Conservation (phyloP, 225 moss, liverwort and hornwort species). For the Asterella californica region DNA sequence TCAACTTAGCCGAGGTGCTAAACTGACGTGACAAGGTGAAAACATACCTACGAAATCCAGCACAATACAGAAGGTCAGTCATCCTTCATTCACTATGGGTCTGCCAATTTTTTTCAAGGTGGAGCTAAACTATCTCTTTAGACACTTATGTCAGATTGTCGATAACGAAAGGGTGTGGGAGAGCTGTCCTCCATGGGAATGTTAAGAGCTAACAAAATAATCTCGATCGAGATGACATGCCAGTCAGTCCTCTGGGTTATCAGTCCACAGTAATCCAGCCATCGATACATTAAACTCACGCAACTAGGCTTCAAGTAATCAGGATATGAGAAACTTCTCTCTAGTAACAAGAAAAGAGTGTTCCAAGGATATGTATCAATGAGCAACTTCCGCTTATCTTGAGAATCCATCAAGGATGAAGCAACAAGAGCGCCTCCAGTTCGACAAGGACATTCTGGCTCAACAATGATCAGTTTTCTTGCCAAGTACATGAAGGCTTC, state of each 20-base stretch:
- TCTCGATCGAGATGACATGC: constrained; percentile 69
- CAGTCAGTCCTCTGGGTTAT: too few species aligned
- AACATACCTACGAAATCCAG: constrained; percentile 64
- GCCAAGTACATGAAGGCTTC: background rate
- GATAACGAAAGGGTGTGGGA: constrained; percentile 73
- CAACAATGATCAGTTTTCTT: background rate
- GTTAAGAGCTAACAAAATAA: constrained; percentile 68
- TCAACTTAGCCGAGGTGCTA: too few species aligned
- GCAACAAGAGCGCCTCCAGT: constrained; percentile 76
- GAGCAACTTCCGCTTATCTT: constrained; percentile 79
- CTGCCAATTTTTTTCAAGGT: background rate
- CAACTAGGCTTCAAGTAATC: background rate
- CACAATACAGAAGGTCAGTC: background rate
- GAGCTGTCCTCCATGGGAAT: constrained; percentile 66
- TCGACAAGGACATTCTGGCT: background rate
- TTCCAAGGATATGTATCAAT: constrained; percentile 52
- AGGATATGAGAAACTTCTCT: background rate
- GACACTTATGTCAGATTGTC: constrained; percentile 76
- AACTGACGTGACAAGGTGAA: too few species aligned
- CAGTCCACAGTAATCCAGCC: background rate
- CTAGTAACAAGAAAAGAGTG: background rate
- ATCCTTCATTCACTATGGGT: background rate
- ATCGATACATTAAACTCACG: background rate
- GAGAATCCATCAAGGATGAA: constrained; percentile 81
- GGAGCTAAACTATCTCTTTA: background rate